Evolutionary conservation across 345 rosid species (phyloP), one percentile per base, ranked within the genome.

Genomic region (Ailanthus altissimus): DNA sequence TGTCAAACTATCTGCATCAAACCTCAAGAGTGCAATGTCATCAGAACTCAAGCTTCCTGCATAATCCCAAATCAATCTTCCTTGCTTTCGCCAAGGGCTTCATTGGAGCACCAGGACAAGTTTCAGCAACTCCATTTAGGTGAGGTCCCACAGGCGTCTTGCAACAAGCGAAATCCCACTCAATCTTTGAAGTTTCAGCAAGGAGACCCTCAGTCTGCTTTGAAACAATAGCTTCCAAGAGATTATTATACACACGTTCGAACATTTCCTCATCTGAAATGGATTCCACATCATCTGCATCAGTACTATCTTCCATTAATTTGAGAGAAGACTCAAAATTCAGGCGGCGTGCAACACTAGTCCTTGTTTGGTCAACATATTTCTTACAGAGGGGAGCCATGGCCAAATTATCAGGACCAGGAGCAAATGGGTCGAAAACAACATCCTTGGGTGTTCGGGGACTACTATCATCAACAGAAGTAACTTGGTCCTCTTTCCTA

Each of bases 1-100:
- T 10, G 45, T 78, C 75, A 58, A 49, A 49, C 25, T 23, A 28
- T 66, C 81, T 6, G 73, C 64, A 60, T 26, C 54, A 64, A 73
- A 15, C 64, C 76, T 71, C 63, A 60, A 38, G 53, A 65, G 1
- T 75, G 16, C 42, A 60, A 42, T 56, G 51, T 13, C 5, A 26
- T 87, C 76, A 87, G 82, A 88, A 90, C 59, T 86, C 81, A 66
- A 90, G 94, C 88, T 88, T 90, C 74, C 84, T 87, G 84, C 87
- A 81, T 7, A 85, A 78, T 45, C 86, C 88, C 83, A 84, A 79
- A 53, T 81, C 88, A 67, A 85, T 53, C 13, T 60, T 77, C 84
- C 87, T 84, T 8, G 89, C 79, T 16, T 60, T 78, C 47, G 80
- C 84, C 0, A 83, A 65, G 26, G 78, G 78, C 81, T 88, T 88